Evolutionary conservation across 306 rosid genomes (phyloP).

Genomic region (Quercus berberidifolia): DNA sequence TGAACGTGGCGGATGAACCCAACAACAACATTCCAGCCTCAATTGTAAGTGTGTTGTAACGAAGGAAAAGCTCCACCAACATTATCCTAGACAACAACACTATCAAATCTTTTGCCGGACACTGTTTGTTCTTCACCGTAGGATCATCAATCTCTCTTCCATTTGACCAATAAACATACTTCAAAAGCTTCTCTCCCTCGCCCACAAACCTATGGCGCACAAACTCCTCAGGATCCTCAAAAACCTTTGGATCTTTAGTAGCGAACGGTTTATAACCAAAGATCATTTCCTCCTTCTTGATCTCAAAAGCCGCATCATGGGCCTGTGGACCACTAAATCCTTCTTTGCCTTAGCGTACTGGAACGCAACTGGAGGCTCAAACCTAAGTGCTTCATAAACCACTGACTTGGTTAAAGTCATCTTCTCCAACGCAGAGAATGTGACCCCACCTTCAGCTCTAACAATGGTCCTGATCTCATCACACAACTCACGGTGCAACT

Average conservation of each 20-base stretch:
- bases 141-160: constrained; percentile 41
- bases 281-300: constrained; percentile 72
- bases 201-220: constrained; percentile 34
- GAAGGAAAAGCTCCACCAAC: constrained; percentile 39
- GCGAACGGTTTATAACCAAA: constrained; percentile 76
- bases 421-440: constrained; percentile 31
- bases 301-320: constrained; percentile 54
- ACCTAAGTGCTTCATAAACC: constrained; percentile 56
- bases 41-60: constrained; percentile 29
- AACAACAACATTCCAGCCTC: constrained; percentile 2
- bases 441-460: constrained; percentile 37
- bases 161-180: constrained; percentile 44
- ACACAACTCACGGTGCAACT: constrained; percentile 39
- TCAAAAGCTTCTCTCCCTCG: constrained; percentile 37
- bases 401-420: constrained; percentile 61
- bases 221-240: constrained; percentile 46
- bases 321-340: constrained; percentile 45
- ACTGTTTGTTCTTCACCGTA: constrained; percentile 38
- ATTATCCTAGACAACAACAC: constrained; percentile 18
- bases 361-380: constrained; percentile 73
- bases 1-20: constrained; percentile 26
- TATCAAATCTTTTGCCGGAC: constrained; percentile 40
- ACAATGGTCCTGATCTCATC: constrained; percentile 55
- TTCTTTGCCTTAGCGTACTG: constrained; percentile 69
- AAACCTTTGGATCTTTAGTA: constrained; percentile 54